phyloP scores from a whole-genome alignment of 768 basidiomycete genomes.

The Trametes cubensis region DNA sequence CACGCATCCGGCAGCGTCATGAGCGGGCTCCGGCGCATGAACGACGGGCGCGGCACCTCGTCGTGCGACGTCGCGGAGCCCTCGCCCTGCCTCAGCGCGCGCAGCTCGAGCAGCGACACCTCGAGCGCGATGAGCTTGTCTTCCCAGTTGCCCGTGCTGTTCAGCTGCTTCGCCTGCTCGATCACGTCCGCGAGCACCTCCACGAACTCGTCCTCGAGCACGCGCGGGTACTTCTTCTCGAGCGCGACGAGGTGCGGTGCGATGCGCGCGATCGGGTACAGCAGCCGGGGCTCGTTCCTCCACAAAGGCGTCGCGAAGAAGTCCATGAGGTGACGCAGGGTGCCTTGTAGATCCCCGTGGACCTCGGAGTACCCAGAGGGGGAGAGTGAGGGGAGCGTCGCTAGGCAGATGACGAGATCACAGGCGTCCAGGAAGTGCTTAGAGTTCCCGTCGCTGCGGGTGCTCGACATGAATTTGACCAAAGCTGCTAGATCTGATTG shows the following conservation, averaged over 20 bases:
- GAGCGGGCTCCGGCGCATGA: not conserved
- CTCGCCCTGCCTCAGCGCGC: not conserved
- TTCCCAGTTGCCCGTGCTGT: constrained; percentile 21
- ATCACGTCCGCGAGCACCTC: constrained; percentile 16
- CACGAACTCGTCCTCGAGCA: constrained; percentile 10
- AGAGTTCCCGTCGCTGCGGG: constrained; percentile 1
- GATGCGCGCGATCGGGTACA: constrained; percentile 22
- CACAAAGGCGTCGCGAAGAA: constrained; percentile 20
- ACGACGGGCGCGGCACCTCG: not conserved
- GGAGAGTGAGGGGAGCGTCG: constrained; percentile 10
- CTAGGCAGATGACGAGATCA: constrained; percentile 22
- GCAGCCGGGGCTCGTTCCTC: constrained; percentile 12
- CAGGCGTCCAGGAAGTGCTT: constrained; percentile 22
- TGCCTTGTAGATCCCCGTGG: not conserved
- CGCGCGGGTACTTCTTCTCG: constrained; percentile 8
- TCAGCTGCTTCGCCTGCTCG: constrained; percentile 5
- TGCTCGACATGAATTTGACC: constrained; percentile 9
- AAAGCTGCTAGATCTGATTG: constrained; percentile 9
- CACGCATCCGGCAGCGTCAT: not conserved
- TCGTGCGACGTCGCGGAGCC: not conserved
- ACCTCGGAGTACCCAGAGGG: not conserved
- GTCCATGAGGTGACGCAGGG: constrained; percentile 10
- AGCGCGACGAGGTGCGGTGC: constrained; percentile 17
- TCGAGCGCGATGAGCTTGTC: constrained; percentile 20
- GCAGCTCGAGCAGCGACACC: constrained; percentile 7